Evolutionary conservation across 2,329 filamentous ascomycete species (phyloP).

Genomic region (Sporothrix brunneoviolacea): DNA sequence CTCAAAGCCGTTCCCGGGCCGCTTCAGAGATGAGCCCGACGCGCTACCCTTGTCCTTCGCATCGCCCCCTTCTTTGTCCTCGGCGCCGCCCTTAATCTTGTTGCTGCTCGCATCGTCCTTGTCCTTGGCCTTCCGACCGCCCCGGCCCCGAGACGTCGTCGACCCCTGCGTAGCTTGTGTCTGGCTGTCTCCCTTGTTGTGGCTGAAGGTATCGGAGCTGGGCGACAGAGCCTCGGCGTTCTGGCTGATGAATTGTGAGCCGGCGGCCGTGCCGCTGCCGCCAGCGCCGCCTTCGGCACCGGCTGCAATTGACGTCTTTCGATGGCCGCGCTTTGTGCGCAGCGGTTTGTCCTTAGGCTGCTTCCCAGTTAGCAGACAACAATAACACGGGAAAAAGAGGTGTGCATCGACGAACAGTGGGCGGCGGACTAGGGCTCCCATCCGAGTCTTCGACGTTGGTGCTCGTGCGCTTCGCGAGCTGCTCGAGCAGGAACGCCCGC

Average conservation of each 20-base stretch:
- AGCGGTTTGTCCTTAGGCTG: conserved; percentile 74
- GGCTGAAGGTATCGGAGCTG: conserved; percentile 47
- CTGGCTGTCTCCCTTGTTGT: conserved; percentile 34
- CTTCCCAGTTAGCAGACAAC: conserved; percentile 5
- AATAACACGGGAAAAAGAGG: conserved; percentile 14
- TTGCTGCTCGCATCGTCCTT: conserved; percentile 25
- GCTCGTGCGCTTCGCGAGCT: conserved; percentile 67
- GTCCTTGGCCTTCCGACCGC: conserved; percentile 27
- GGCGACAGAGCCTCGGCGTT: conserved; percentile 41
- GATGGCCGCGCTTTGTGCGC: conserved; percentile 65
- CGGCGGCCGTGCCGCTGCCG: conserved; percentile 30
- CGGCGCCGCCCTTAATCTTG: conserved; percentile 26
- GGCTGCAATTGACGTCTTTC: conserved; percentile 49
- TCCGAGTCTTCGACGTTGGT: conserved; percentile 72
- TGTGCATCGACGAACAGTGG: conserved; percentile 53
- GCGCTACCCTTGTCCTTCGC: neutral
- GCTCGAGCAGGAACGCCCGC: conserved; percentile 66
- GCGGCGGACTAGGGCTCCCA: conserved; percentile 71
- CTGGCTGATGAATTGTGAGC: conserved; percentile 41
- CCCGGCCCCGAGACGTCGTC: conserved; percentile 12
- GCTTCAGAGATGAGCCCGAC: conserved; percentile 30
- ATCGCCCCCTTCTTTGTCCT: conserved; percentile 11
- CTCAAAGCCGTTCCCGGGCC: conserved; percentile 45
- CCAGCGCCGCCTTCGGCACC: conserved; percentile 36
- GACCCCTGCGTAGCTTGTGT: conserved; percentile 17